Base-by-base conservation (phyloP, 1,284 basidiomycete genomes). In the Leccinum angustisporum region DNA sequence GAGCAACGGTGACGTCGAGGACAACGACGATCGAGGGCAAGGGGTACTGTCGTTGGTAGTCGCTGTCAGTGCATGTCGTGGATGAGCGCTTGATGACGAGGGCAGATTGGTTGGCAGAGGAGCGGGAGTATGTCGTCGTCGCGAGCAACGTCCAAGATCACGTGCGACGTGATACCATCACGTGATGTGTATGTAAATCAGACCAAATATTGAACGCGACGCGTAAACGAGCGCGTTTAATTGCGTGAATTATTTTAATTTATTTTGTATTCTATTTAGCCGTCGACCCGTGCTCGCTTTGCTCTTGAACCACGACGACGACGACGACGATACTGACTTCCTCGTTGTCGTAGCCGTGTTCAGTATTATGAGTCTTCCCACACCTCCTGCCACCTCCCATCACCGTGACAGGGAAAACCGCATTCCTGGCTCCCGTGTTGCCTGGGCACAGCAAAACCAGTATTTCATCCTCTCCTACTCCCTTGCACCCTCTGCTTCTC, bases 311-410 rank as follows among this genome's bases (percentile, higher is more conserved):
- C 38, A 59, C 72, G 54, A 72, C 74, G 61, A 65, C 71, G 63
- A 65, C 62, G 27, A 46, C 56, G 4, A 6, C 27, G 16, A 27
- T 40, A 31, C 7, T 27, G 33, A 58, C 27, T 2, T 54, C 38
- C 25, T 40, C 5, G 60, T 62, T 59, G 69, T 72, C 65, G 65
- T 62, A 56, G 63, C 48, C 34, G 59, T 34, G 51, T 55, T 54
- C 50, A 55, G 27, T 11, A 56, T 25, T 25, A 72, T 67, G 63
- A 83, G 83, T 76, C 81, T 90, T 33, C 82, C 80, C 10, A 89
- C 87, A 3, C 88, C 88, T n/a, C 88, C 88, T 2, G 75, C 76
- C 60, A 86, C 87, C 3, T 78, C 81, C 10, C 86, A 87, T 16
- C 86, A 86, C 54, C 75, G 75, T 60, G 79, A 80, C 70, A 86